Evolutionary conservation across 106 monocot species (phyloP).

Genomic region (Vanilla planifolia): DNA sequence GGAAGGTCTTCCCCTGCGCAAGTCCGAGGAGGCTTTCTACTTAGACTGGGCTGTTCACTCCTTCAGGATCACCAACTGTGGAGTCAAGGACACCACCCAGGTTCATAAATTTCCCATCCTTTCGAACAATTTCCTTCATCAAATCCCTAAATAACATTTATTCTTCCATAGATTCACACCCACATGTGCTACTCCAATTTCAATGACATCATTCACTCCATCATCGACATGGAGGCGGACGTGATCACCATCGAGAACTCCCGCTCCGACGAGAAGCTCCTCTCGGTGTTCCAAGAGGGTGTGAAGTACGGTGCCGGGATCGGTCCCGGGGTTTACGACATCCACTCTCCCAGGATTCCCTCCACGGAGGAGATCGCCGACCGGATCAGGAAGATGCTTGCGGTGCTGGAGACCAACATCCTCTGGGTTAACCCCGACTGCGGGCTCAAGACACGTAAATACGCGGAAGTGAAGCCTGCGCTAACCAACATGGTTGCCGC

Average conservation of each 20-base stretch:
- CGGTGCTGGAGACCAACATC: conserved; percentile 25
- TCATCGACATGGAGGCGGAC: conserved; percentile 30
- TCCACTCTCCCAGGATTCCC: conserved; percentile 28
- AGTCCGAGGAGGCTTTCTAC: conserved; percentile 29
- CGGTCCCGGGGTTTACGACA: conserved; percentile 25
- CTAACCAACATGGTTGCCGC: conserved; percentile 23
- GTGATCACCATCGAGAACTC: conserved; percentile 33
- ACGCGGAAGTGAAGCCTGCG: conserved; percentile 23
- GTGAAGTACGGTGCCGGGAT: conserved; percentile 28
- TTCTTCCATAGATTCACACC: conserved; percentile 15
- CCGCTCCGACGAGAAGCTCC: conserved; percentile 29
- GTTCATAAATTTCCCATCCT: neutral
- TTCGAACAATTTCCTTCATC: neutral
- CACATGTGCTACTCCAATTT: conserved; percentile 35
- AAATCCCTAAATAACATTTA: too few relatives aligned
- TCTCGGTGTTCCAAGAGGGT: conserved; percentile 24
- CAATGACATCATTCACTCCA: conserved; percentile 28
- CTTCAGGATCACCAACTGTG: conserved; percentile 31
- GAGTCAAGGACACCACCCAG: conserved; percentile 28
- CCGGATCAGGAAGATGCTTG: conserved; percentile 24
- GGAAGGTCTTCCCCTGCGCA: conserved; percentile 28
- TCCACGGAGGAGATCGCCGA: conserved; percentile 24
- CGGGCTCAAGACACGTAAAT: conserved; percentile 26
- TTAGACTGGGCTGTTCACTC: conserved; percentile 28
- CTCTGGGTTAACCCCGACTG: conserved; percentile 30